A percentile compares a stretch with the other conserved stretches of the same genome.
Conservation (phyloP, 2,329 filamentous ascomycete genomes). For the Exophiala dermatitidis region DNA sequence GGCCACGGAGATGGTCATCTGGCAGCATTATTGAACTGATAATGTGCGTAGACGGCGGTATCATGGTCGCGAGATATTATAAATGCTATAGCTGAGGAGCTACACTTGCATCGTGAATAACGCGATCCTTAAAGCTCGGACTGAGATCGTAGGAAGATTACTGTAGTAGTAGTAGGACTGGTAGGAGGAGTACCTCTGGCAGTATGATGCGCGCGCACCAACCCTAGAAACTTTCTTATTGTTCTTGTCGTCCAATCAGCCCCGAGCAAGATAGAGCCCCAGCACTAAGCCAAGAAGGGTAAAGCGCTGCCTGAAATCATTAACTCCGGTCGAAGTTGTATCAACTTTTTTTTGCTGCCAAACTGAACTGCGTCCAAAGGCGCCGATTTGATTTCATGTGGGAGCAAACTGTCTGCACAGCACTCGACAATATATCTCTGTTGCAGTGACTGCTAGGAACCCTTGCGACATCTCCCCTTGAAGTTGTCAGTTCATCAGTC, state of each 20-base stretch:
- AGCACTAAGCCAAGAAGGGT: constrained; percentile 1
- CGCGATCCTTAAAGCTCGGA: too few relatives aligned
- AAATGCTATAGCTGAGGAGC: too few relatives aligned
- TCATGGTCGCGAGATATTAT: too few relatives aligned
- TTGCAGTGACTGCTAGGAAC: constrained; percentile 2
- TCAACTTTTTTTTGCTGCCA: constrained; percentile 38
- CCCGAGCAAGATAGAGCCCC: background rate
- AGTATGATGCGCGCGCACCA: too few relatives aligned
- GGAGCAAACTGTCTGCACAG: constrained; percentile 12
- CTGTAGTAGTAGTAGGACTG: too few relatives aligned
- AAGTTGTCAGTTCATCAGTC: background rate
- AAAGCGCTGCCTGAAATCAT: background rate
- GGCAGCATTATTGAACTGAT: too few relatives aligned
- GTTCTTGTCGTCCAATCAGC: background rate
- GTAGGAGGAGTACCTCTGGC: too few relatives aligned
- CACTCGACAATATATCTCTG: constrained; percentile 4
- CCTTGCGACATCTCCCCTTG: background rate
- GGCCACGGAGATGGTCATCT: too few relatives aligned
- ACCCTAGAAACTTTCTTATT: too few relatives aligned
- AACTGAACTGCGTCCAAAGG: constrained; percentile 29
- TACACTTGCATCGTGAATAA: too few relatives aligned
- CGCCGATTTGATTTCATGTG: background rate
- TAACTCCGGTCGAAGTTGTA: constrained; percentile 2
- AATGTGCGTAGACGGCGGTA: too few relatives aligned
- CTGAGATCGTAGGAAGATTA: too few relatives aligned